Conservation (phyloP, 139 green algal species). For the Bryopsis sp. region DNA sequence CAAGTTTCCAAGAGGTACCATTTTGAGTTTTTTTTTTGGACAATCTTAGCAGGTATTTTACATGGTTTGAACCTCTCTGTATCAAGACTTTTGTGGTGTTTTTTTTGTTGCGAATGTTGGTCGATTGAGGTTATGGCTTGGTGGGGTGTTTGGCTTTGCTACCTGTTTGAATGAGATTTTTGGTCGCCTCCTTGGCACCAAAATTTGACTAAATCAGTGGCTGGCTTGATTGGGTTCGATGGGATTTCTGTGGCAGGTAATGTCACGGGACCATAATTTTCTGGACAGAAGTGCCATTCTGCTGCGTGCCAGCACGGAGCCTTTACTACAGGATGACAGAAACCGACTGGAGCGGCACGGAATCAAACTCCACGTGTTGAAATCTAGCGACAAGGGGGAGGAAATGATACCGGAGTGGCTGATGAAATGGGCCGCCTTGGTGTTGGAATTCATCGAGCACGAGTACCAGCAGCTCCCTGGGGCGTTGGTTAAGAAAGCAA, state of each 20-base stretch:
- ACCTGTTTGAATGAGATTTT: too few species aligned
- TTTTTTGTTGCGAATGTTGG: too few species aligned
- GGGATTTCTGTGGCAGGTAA: constrained; percentile 46
- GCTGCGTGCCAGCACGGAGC: constrained; percentile 35
- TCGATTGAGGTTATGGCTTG: too few species aligned
- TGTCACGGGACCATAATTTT: constrained; percentile 63
- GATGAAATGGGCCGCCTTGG: constrained; percentile 69
- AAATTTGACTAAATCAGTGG: too few species aligned
- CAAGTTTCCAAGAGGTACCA: constrained; percentile 50
- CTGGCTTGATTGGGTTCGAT: too few species aligned
- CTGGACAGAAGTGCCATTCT: constrained; percentile 64
- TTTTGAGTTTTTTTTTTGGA: not conserved
- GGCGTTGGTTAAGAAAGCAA: not conserved
- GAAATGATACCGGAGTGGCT: constrained; percentile 55
- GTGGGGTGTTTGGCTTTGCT: too few species aligned
- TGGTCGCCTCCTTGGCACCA: too few species aligned
- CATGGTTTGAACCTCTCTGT: too few species aligned
- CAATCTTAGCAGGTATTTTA: too few species aligned
- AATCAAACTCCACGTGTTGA: not conserved
- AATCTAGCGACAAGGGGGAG: constrained; percentile 4
- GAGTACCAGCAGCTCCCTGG: not conserved
- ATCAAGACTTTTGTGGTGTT: too few species aligned
- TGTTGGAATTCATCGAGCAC: constrained; percentile 21
- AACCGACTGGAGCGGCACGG: not conserved
- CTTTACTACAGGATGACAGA: constrained; percentile 33